Evolutionary conservation across 768 basidiomycete species (phyloP), one percentile per base, ranked within the genome.

Genomic region (Tricholoma sp.): DNA sequence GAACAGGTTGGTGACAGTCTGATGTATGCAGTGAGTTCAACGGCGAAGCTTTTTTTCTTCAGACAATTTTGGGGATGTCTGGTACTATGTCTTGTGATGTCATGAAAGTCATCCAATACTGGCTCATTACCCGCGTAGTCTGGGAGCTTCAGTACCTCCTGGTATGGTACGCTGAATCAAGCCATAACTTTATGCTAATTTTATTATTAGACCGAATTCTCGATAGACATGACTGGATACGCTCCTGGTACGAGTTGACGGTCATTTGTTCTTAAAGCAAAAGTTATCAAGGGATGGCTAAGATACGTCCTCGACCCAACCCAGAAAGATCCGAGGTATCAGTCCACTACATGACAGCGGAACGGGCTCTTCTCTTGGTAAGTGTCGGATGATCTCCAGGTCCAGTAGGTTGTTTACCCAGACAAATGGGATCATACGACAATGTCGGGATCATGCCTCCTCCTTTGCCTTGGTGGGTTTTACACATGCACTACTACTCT

Each of bases 371-470:
- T 85, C 85, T 41, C 70, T 83, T 9, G 84, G 85, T 78, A 67
- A 28, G 55, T 53, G 7, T 61, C 64, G 28, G 5, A 18, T 13
- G 11, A 24, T 13, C 32, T 18, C 33, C 15, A 24, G 28, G 44
- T 20, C 24, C 11, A 28, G 18, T 47, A 9, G 12, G 15, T 2
- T 20, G 13, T 29, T 48, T 31, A 59, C 34, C 28, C 11, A 33
- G n/a, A 31, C 41, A 33, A 13, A 17, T 12, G 78, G 80, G 80
- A 28, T 76, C 79, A 1, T 82, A 83, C 65, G 82, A 81, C 53
- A 84, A 83, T 65, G 86, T 86, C 56, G 83, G 86, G 61, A 79
- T 87, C 58, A 86, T 86, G 84, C 86, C 85, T 11, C 70, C n/a
- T 86, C 20, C 70, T 82, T 8, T 86, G 85, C 60, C 82, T 82